phyloP scores from a whole-genome alignment of 2,329 filamentous ascomycete genomes.

The Onygenales sp. region DNA sequence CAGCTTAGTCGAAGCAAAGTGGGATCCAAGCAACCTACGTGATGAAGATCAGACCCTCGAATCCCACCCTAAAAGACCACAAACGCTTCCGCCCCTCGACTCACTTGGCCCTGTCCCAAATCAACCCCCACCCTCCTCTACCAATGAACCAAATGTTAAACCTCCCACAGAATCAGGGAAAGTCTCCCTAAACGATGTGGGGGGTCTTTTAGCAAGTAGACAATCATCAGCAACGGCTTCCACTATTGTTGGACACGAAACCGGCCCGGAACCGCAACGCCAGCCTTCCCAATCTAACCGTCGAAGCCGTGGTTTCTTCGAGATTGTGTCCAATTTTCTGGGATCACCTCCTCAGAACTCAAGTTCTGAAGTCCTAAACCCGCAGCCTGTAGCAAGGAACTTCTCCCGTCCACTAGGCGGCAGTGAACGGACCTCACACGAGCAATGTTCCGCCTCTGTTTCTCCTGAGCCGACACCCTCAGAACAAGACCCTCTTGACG shows the following conservation, averaged over 20 bases:
- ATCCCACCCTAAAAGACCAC: slow-evolving; percentile 21
- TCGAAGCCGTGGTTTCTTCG: slow-evolving; percentile 18
- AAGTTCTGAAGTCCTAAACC: slow-evolving; percentile 6
- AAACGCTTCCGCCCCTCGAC: slow-evolving; percentile 21
- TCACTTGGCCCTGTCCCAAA: slow-evolving; percentile 17
- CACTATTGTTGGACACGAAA: slow-evolving; percentile 5
- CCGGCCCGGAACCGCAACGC: slow-evolving; percentile 1
- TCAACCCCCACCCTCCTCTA: slow-evolving; percentile 15
- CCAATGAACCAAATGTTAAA: slow-evolving; percentile 16
- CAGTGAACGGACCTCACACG: background rate
- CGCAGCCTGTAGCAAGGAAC: slow-evolving; percentile 9
- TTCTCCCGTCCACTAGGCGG: slow-evolving; percentile 8
- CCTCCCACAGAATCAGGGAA: slow-evolving; percentile 35
- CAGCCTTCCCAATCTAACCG: slow-evolving; percentile 14
- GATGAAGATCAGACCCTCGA: slow-evolving; percentile 22
- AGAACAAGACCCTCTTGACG: background rate
- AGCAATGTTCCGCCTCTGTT: background rate
- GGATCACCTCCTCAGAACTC: slow-evolving; percentile 7
- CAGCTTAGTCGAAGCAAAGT: slow-evolving; percentile 22
- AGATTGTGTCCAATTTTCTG: slow-evolving; percentile 26
- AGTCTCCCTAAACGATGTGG: slow-evolving; percentile 79
- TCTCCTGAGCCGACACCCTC: background rate
- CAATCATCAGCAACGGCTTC: background rate
- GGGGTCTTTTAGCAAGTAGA: slow-evolving; percentile 53
- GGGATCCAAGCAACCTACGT: slow-evolving; percentile 15